Conservation (phyloP, 1,284 basidiomycete species). For the Ustilago sp. region DNA sequence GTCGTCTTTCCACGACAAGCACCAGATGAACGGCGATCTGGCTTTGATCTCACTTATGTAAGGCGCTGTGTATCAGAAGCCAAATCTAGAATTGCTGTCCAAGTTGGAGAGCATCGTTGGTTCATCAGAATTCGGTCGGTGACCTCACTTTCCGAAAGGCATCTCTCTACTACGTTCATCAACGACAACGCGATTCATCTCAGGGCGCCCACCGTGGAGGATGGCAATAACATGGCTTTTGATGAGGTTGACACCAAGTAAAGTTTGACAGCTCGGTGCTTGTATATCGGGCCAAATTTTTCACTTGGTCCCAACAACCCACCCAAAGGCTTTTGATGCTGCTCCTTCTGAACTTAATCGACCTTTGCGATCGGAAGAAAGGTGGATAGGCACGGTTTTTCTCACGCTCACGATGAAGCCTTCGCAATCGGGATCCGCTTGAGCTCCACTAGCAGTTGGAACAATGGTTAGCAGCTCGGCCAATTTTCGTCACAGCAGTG, state of each 20-base stretch:
- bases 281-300: too few relatives aligned
- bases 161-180: neutral
- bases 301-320: too few relatives aligned
- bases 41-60: too few relatives aligned
- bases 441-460: neutral
- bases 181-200: neutral
- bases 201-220: neutral
- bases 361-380: slow-evolving; percentile 3
- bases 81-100: too few relatives aligned
- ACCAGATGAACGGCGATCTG: too few relatives aligned
- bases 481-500: too few relatives aligned
- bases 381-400: neutral
- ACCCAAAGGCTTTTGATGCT: neutral
- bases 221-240: neutral
- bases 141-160: neutral
- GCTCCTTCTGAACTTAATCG: neutral
- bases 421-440: slow-evolving; percentile 5
- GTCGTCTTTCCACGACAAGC: too few relatives aligned
- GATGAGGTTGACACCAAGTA: neutral
- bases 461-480: neutral
- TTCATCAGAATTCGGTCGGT: neutral
- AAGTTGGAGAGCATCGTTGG: too few relatives aligned
- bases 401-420: neutral
- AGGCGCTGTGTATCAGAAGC: too few relatives aligned
- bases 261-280: neutral